Evolutionary conservation across 305 asterid species (phyloP).

Genomic region (Rubia peregrina): DNA sequence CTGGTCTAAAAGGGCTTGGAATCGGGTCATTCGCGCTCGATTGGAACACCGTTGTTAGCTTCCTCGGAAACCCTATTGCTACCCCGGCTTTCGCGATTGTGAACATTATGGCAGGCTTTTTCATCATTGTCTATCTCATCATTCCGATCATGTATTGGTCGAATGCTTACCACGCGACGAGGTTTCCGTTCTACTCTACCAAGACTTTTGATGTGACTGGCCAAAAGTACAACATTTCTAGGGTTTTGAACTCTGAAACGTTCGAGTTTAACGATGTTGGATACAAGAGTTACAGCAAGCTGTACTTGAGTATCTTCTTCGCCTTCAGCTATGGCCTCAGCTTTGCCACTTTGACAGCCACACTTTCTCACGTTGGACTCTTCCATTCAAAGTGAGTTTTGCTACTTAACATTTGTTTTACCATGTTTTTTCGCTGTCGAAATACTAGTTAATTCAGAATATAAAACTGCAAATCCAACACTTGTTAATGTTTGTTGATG

Average conservation of each 20-base stretch:
- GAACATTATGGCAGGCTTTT: constrained; percentile 37
- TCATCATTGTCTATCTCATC: constrained; percentile 41
- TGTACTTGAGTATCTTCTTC: constrained; percentile 41
- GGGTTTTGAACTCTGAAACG: constrained; percentile 27
- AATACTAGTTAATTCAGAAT: too few relatives aligned
- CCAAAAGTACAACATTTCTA: constrained; percentile 27
- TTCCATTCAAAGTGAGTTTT: constrained; percentile 46
- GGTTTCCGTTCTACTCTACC: constrained; percentile 48
- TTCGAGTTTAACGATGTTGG: constrained; percentile 31
- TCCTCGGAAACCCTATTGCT: constrained; percentile 44
- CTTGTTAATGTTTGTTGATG: too few relatives aligned
- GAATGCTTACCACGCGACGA: constrained; percentile 39
- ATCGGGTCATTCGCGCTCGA: constrained; percentile 53
- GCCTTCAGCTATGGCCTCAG: constrained; percentile 54
- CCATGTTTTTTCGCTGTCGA: too few relatives aligned
- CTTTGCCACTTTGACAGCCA: constrained; percentile 50
- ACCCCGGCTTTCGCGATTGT: constrained; percentile 47
- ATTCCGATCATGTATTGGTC: constrained; percentile 39
- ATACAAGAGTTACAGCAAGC: constrained; percentile 44
- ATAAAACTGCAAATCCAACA: too few relatives aligned
- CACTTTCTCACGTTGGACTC: constrained; percentile 47
- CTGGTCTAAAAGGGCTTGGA: constrained; percentile 57
- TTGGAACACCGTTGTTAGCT: constrained; percentile 45
- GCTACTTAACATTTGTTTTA: too few relatives aligned
- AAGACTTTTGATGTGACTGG: constrained; percentile 38